Conservation (phyloP, 129 eudicot genomes). For the Silybum marianum region DNA sequence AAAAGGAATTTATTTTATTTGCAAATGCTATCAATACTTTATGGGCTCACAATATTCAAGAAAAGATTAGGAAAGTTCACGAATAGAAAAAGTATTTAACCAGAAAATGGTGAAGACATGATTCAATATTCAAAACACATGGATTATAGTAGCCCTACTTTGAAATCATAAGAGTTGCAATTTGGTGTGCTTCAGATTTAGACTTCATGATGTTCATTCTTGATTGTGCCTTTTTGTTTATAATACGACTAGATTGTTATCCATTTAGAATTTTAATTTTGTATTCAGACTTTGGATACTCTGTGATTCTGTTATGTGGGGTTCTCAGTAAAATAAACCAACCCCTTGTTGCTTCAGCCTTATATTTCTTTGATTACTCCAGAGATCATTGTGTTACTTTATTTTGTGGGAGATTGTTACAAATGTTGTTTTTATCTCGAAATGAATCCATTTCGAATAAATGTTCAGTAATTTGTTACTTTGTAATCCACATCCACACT, state of each 20-base stretch:
- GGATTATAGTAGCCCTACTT: neutral
- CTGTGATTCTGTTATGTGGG: too few species aligned
- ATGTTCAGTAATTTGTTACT: neutral
- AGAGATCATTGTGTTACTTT: neutral
- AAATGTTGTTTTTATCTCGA: neutral
- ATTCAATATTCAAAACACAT: neutral
- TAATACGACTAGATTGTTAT: too few species aligned
- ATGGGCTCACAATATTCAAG: neutral
- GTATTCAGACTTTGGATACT: too few species aligned
- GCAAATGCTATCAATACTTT: neutral
- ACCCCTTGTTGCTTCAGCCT: neutral
- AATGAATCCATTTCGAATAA: neutral
- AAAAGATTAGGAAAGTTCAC: neutral
- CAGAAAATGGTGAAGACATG: neutral
- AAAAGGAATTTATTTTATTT: neutral
- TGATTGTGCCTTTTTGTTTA: too few species aligned
- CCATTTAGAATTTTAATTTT: too few species aligned
- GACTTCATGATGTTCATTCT: too few species aligned
- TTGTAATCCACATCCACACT: neutral
- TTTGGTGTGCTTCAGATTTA: neutral
- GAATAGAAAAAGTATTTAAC: neutral
- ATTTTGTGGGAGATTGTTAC: neutral
- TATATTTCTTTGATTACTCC: neutral
- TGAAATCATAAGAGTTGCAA: neutral
- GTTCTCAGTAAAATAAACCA: neutral